phyloP scores from a whole-genome alignment of 345 rosid genomes.

The Gossypium longicalyx region DNA sequence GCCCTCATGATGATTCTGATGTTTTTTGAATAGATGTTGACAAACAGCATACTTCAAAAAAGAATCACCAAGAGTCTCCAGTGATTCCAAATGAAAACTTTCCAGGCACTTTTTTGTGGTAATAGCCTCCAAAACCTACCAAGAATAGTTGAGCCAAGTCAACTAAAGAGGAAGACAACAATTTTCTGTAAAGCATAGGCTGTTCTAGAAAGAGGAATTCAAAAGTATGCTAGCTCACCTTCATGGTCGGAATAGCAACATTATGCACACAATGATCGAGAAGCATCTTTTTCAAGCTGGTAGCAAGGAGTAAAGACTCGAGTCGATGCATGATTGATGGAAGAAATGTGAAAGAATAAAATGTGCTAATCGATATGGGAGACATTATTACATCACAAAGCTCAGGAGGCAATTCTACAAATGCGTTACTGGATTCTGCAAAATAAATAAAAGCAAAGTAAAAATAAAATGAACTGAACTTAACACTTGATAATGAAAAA shows the following conservation, averaged over 20 bases:
- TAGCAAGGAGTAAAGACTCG: conserved; percentile 72
- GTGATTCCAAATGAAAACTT: conserved; percentile 71
- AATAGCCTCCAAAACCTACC: conserved; percentile 80
- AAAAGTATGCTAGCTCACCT: conserved; percentile 40
- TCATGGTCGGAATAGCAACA: conserved; percentile 57
- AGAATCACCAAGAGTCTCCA: conserved; percentile 93
- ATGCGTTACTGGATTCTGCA: conserved; percentile 46
- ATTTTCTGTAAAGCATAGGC: not conserved
- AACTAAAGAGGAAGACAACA: conserved; percentile 5
- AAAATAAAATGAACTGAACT: not conserved
- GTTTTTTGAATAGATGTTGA: conserved; percentile 59
- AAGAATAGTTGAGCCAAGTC: conserved; percentile 7
- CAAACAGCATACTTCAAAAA: conserved; percentile 79
- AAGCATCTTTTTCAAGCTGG: conserved; percentile 55
- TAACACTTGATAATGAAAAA: not conserved
- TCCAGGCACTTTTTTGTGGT: conserved; percentile 82
- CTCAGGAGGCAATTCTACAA: conserved; percentile 86
- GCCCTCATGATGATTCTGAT: conserved; percentile 64
- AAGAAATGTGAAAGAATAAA: conserved; percentile 63
- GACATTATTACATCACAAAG: conserved; percentile 58
- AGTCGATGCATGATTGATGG: conserved; percentile 79
- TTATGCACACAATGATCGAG: conserved; percentile 30
- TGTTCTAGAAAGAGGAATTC: not conserved
- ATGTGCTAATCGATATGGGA: conserved; percentile 58
- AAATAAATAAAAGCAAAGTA: not conserved